Base-by-base conservation (phyloP, 441 rosid species). In the Populus tomentosa region DNA sequence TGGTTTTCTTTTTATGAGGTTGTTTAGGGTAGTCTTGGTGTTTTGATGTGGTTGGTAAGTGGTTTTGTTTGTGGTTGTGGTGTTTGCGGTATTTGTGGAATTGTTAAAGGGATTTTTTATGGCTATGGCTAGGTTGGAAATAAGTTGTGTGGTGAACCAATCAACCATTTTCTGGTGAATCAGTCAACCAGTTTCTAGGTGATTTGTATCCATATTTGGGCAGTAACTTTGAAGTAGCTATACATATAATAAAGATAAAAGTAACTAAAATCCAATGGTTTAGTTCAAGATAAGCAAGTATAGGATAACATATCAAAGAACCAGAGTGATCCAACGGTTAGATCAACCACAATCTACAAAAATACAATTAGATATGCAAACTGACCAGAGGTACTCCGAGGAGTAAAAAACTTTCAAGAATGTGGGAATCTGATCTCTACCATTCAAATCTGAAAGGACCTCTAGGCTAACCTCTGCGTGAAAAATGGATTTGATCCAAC, bases 331-430 rank as follows among this genome's bases (percentile, higher is more conserved):
- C 0, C 1, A 46, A 46, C 0, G 1, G 20, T 13, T 46, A 13
- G 0, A 46, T 46, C 16, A 46, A 46, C 1, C 1, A 4, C 1
- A 14, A 1, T 14, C 2, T 46, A 46, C 0, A 3, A 4, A 46
- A 0, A 14, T 2, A 0, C 16, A 46, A 4, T 46, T 0, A 13
- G 6, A 14, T 46, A 46, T 46, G 20, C 0, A 46, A 0, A 46
- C 0, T 46, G 0, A 14, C 0, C 0, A 1, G 1, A 46, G 6
- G 18, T 46, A 46, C 0, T 46, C 6, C 0, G 0, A 40, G 4
- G 14, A 46, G 56, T 14, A 46, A 46, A 46, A 46, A 46, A 3
- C 56, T 46, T 13, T 14, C 0, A 46, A 4, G 1, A 46, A 46
- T 13, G 20, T 13, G 0, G 18, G 16, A 46, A 46, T 14, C 0